Evolutionary conservation across 768 basidiomycete species (phyloP).

Genomic region (Auricularia auricula-judae): DNA sequence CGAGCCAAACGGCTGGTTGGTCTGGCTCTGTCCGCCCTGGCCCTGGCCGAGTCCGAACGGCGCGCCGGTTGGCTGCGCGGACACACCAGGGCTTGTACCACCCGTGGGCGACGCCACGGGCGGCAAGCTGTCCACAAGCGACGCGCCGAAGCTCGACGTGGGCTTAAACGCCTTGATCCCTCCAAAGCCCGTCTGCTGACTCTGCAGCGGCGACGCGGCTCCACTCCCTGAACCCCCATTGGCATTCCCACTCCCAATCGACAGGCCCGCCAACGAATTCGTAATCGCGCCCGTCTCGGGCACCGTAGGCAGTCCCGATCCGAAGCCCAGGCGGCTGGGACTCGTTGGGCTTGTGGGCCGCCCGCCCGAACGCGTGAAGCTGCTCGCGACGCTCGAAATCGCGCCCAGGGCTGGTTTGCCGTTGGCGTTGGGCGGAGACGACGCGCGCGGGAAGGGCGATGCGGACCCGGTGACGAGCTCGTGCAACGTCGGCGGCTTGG

Average conservation of each 20-base stretch:
- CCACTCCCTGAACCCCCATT: background rate
- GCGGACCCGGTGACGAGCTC: conserved; percentile 52
- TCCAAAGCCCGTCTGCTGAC: conserved; percentile 40
- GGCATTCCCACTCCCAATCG: background rate
- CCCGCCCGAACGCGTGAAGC: conserved; percentile 41
- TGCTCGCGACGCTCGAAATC: conserved; percentile 63
- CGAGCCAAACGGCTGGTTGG: too few relatives aligned
- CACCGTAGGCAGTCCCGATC: background rate
- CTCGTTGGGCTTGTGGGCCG: conserved; percentile 6
- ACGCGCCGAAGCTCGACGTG: conserved; percentile 67
- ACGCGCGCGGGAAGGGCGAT: conserved; percentile 10
- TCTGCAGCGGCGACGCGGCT: conserved; percentile 22
- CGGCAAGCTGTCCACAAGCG: conserved; percentile 62
- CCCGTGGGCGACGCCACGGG: conserved; percentile 36
- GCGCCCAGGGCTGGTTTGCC: conserved; percentile 24
- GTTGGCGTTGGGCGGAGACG: background rate
- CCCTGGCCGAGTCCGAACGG: background rate
- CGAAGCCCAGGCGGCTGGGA: background rate
- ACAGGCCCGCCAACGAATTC: background rate
- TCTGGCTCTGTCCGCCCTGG: background rate
- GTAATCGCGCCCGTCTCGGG: background rate
- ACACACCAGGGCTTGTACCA: background rate
- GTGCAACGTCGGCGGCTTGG: conserved; percentile 70
- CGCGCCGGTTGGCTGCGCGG: background rate
- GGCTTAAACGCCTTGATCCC: conserved; percentile 79